A percentile compares a stretch with the other conserved stretches of the same genome.
Conservation (phyloP, 2,329 filamentous ascomycete genomes). For the Fusarium coffeatum region DNA sequence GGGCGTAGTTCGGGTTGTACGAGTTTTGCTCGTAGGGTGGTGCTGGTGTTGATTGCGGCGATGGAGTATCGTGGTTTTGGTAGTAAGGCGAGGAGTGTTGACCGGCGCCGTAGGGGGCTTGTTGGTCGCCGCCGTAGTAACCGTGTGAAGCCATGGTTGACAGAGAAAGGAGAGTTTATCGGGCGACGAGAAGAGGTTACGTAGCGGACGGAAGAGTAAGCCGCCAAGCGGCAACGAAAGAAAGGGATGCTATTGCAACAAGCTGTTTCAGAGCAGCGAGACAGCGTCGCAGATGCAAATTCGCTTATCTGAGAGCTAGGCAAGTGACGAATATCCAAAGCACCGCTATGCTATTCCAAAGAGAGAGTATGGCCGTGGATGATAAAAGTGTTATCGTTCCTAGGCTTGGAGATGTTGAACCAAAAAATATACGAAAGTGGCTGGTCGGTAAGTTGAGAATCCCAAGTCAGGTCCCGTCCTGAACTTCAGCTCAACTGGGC, state of each 20-base stretch:
- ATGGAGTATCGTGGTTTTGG: constrained; percentile 55
- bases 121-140: constrained; percentile 63
- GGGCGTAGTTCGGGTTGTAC: constrained; percentile 48
- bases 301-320: constrained; percentile 4
- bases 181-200: constrained; percentile 18
- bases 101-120: constrained; percentile 51
- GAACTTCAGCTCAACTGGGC: constrained; percentile 18
- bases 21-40: constrained; percentile 52
- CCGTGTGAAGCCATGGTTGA: constrained; percentile 70
- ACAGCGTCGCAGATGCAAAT: constrained; percentile 14
- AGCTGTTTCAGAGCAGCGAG: constrained; percentile 28
- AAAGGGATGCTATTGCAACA: constrained; percentile 26
- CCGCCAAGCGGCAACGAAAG: constrained; percentile 41
- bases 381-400: constrained; percentile 3
- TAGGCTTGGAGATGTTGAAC: constrained; percentile 13
- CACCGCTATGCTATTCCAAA: not conserved
- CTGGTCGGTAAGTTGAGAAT: constrained; percentile 22
- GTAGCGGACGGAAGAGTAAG: constrained; percentile 21
- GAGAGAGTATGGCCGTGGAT: not conserved
- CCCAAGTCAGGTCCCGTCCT: constrained; percentile 11
- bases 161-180: constrained; percentile 13
- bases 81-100: constrained; percentile 57
- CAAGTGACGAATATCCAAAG: not conserved
- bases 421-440: constrained; percentile 31
- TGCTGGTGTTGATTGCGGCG: constrained; percentile 54